Base-by-base conservation (phyloP, 148 eudicot genomes). In the Amaranthus palmeri region DNA sequence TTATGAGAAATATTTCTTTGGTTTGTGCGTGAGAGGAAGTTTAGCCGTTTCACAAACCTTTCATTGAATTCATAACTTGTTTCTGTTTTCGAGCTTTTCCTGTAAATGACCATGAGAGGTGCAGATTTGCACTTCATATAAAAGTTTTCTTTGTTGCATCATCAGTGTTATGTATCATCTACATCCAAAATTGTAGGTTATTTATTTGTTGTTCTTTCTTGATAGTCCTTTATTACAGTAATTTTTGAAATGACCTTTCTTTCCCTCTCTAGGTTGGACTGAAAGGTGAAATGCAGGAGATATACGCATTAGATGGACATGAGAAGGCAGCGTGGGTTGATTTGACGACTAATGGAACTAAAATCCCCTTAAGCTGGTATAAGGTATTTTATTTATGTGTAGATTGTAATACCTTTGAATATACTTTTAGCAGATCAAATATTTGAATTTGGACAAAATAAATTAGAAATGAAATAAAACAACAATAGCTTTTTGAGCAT, bases 351-450 rank as follows among this genome's bases (percentile, higher is more conserved):
- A 96, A 85, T 61, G 83, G 75, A 51, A 58, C 75, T 75, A 80
- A 82, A 64, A 79, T 88, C 68, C 69, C 78, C 45, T 80, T 93
- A 78, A 86, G 84, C 18, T 93, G 98, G 98, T 93, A 91, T 85
- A 91, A 93, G 97, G 98, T 91, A 82, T 69, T 58, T 8, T 25
- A 47, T 43, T 3, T 74, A 8, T 36, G 15, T 59, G 41, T 18
- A 50, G 36, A 25, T 25, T 25, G 49, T 52, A 58, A 25, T 5
- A 55, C 2, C 47, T 44, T 25, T n/a, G 15, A 4, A 2, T 40
- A 7, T 13, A 53, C 36, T 25, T 25, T 25, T 25, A 25, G 36
- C 36, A 25, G 36, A 25, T 25, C 1, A 25, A 25, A 25, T 25
- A 25, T 25, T 25, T 44, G 2, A 63, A 14, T 45, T 41, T 9